Percentiles rank a stretch among this genome's conserved stretches.
Conservation (phyloP, 495 filamentous ascomycete species). For the Tuber borchii region DNA sequence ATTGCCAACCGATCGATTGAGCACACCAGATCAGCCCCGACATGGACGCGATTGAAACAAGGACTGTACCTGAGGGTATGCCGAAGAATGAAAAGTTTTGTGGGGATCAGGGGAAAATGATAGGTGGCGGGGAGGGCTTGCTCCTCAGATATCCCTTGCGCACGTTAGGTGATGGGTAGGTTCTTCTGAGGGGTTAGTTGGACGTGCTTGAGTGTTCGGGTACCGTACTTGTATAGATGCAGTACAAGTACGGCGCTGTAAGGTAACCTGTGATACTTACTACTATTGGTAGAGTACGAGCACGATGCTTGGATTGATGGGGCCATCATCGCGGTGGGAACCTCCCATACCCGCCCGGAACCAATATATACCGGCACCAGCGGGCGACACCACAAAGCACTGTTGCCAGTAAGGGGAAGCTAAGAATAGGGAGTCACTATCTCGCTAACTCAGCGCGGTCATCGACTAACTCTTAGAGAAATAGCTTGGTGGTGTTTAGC, state of each 20-base stretch:
- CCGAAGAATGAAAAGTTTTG: neutral
- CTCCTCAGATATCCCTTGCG: neutral
- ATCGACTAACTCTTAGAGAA: neutral
- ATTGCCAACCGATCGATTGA: slow-evolving; percentile 1
- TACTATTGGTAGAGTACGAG: neutral
- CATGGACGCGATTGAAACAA: neutral
- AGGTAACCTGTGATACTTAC: neutral
- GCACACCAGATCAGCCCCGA: neutral
- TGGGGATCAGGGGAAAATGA: neutral
- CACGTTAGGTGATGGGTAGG: neutral
- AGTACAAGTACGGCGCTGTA: neutral
- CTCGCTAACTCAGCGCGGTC: neutral
- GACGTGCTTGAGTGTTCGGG: neutral
- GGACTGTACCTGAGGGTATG: neutral
- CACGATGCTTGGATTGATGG: neutral
- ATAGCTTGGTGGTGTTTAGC: neutral
- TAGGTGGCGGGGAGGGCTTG: neutral
- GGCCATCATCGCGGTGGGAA: neutral
- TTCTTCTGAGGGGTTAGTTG: neutral
- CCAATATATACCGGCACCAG: neutral
- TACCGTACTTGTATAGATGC: neutral
- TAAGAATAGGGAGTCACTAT: neutral
- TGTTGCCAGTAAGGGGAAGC: neutral
- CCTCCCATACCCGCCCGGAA: neutral
- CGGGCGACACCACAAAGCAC: neutral